phyloP scores from a whole-genome alignment of 495 filamentous ascomycete species.

The Tuber indicum region DNA sequence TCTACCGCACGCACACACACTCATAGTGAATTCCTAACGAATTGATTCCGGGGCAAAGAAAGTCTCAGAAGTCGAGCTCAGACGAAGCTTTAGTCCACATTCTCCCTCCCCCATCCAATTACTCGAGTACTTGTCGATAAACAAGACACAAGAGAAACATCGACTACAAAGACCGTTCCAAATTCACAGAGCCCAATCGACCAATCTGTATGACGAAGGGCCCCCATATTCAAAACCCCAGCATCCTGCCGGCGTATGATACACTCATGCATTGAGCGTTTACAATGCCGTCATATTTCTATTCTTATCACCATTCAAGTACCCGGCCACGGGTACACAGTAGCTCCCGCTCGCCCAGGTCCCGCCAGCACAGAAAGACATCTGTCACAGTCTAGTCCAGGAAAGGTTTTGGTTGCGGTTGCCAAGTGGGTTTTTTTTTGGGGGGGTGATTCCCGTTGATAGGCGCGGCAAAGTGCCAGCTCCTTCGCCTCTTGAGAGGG shows the following conservation, averaged over 20 bases:
- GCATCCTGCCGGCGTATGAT: background rate
- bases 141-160: background rate
- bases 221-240: background rate
- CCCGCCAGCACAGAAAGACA: background rate
- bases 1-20: background rate
- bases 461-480: background rate
- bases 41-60: background rate
- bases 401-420: background rate
- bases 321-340: background rate
- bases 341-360: background rate
- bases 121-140: background rate
- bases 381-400: background rate
- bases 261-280: background rate
- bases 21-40: background rate
- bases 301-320: background rate
- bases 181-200: background rate
- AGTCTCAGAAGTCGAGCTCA: too few species aligned
- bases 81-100: too few species aligned
- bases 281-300: slow-evolving; percentile 1
- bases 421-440: background rate
- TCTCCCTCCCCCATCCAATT: background rate
- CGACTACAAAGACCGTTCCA: background rate
- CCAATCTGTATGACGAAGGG: background rate
- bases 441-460: background rate
- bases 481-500: background rate